Evolutionary conservation across 2,329 filamentous ascomycete genomes (phyloP).

Genomic region (Penicillium oxalicum): DNA sequence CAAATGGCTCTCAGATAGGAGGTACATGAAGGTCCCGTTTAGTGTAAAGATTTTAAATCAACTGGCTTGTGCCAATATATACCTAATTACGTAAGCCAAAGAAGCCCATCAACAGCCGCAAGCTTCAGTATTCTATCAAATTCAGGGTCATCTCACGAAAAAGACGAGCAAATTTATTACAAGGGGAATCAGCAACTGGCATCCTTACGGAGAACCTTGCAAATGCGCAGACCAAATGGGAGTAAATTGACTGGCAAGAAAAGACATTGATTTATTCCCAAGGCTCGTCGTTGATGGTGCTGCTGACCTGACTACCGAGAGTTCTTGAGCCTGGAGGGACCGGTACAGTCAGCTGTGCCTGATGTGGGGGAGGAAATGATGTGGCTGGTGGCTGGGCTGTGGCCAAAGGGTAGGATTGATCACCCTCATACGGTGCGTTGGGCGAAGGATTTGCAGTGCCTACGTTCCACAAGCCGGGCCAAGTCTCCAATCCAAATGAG

Average conservation of each 20-base stretch:
- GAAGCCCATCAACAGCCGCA: too few species aligned
- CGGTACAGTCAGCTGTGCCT: background rate
- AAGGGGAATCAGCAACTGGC: too few species aligned
- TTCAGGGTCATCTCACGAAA: too few species aligned
- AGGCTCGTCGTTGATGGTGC: slow-evolving; percentile 5
- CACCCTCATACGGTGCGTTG: slow-evolving; percentile 7
- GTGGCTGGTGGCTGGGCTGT: slow-evolving; percentile 6
- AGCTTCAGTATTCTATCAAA: too few species aligned
- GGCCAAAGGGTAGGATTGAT: slow-evolving; percentile 4
- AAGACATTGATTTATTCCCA: slow-evolving; percentile 9
- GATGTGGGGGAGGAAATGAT: slow-evolving; percentile 3
- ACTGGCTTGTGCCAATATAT: too few species aligned
- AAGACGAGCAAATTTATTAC: too few species aligned
- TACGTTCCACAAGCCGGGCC: slow-evolving; percentile 37
- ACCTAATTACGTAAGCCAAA: too few species aligned
- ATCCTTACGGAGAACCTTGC: too few species aligned
- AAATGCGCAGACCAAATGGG: too few species aligned
- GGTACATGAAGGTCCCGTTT: too few species aligned
- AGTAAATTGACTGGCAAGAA: too few species aligned
- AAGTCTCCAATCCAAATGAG: slow-evolving; percentile 58
- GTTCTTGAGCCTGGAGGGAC: slow-evolving; percentile 1
- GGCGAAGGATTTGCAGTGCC: slow-evolving; percentile 12
- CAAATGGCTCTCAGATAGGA: slow-evolving; percentile 2
- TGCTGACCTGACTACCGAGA: slow-evolving; percentile 1
- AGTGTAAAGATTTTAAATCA: too few species aligned